A percentile compares a stretch with the other conserved stretches of the same genome.
phyloP scores from a whole-genome alignment of 768 basidiomycete genomes.

The Tricholomella constricta region DNA sequence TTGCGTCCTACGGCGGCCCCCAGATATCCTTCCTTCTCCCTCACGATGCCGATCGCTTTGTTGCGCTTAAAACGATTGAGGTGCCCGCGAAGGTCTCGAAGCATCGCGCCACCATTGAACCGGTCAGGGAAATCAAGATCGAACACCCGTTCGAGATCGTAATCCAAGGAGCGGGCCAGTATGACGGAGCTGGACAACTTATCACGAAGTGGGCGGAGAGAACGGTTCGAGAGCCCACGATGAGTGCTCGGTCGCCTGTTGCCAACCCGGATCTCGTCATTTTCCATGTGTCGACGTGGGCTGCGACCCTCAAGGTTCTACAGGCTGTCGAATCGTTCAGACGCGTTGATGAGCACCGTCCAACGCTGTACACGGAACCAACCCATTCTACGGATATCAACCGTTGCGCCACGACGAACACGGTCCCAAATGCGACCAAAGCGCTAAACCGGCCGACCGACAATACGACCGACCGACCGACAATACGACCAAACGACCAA shows the following conservation, averaged over 20 bases:
- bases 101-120: constrained; percentile 1
- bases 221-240: neutral
- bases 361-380: no score
- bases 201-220: constrained; percentile 1
- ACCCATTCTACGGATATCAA: no score
- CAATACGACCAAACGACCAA: no score
- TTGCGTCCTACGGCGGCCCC: constrained; percentile 2
- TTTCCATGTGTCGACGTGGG: neutral
- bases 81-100: constrained; percentile 3
- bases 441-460: no score
- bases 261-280: constrained; percentile 2
- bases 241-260: neutral
- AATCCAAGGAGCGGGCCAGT: neutral
- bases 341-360: no score
- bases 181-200: neutral
- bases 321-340: neutral
- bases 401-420: no score
- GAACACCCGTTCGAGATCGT: constrained; percentile 4
- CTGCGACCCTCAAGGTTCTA: neutral
- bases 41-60: constrained; percentile 1
- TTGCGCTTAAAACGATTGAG: neutral
- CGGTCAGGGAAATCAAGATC: constrained; percentile 6
- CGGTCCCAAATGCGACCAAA: no score
- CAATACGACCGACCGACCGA: no score
- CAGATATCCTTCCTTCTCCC: constrained; percentile 3